Evolutionary conservation across 805 yeast genomes (phyloP).

Genomic region (Cyberlindnera maritima): DNA sequence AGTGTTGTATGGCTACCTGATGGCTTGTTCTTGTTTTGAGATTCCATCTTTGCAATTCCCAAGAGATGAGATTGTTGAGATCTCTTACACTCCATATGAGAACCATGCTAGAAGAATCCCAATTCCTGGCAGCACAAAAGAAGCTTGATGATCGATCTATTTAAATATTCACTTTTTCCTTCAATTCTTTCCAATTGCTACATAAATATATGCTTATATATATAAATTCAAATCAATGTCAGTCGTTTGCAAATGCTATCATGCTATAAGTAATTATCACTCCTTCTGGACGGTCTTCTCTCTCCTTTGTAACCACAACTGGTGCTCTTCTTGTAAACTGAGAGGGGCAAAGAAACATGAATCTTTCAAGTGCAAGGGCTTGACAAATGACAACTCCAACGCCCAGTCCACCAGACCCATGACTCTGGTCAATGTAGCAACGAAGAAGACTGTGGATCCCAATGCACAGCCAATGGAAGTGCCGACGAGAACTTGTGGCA

Average conservation of each 20-base stretch:
- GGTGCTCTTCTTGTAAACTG: slow-evolving; percentile 46
- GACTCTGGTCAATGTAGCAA: slow-evolving; percentile 55
- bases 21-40: slow-evolving; percentile 87
- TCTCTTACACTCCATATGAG: slow-evolving; percentile 81
- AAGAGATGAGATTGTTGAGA: slow-evolving; percentile 80
- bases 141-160: background rate
- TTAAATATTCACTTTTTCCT: too few relatives aligned
- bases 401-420: slow-evolving; percentile 67
- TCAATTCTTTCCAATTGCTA: background rate
- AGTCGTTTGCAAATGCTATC: too few relatives aligned
- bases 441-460: slow-evolving; percentile 57
- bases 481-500: slow-evolving; percentile 75
- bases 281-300: slow-evolving; percentile 2
- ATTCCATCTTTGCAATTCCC: slow-evolving; percentile 80
- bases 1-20: slow-evolving; percentile 89
- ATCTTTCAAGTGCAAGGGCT: slow-evolving; percentile 56
- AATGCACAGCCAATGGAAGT: slow-evolving; percentile 54
- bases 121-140: slow-evolving; percentile 29
- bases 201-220: background rate
- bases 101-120: slow-evolving; percentile 59
- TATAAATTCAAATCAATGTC: too few relatives aligned
- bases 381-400: slow-evolving; percentile 53
- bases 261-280: background rate
- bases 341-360: slow-evolving; percentile 48
- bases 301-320: slow-evolving; percentile 31